These are phyloP conservation scores for Dothistroma septosporum DNA, from an alignment of 2,329 filamentous ascomycete genomes.

Conservation along the genomic window DNA sequence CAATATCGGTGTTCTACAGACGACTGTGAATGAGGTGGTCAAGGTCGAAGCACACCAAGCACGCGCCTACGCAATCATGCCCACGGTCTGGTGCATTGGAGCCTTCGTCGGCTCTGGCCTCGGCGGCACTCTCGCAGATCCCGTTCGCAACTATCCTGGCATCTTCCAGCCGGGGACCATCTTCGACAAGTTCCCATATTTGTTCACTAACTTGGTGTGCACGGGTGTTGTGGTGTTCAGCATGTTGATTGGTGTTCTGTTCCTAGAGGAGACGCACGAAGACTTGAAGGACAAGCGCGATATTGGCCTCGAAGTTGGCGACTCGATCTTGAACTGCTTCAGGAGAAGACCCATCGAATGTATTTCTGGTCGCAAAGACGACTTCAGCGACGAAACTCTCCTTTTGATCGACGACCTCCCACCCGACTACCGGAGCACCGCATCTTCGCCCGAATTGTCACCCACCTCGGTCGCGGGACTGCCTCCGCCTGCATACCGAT, in stretches of 20 bases:
- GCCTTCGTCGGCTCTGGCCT: slow-evolving; percentile 91
- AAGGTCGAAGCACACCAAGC: slow-evolving; percentile 91
- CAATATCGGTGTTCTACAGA: slow-evolving; percentile 93
- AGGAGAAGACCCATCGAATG: slow-evolving; percentile 23
- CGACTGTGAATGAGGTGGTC: slow-evolving; percentile 89
- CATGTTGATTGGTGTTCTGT: slow-evolving; percentile 73
- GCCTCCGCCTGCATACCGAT: slow-evolving; percentile 33
- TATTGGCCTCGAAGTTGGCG: slow-evolving; percentile 69
- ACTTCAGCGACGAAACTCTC: slow-evolving; percentile 55
- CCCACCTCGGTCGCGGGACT: slow-evolving; percentile 25
- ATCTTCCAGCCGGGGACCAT: slow-evolving; percentile 69
- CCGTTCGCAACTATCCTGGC: slow-evolving; percentile 74
- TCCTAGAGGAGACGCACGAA: slow-evolving; percentile 89
- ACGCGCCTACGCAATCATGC: slow-evolving; percentile 95
- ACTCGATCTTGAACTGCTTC: slow-evolving; percentile 54
- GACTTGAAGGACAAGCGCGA: slow-evolving; percentile 74
- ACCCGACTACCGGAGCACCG: slow-evolving; percentile 63
- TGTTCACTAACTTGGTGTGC: slow-evolving; percentile 89
- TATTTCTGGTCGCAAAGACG: slow-evolving; percentile 39
- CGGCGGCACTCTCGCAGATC: slow-evolving; percentile 82
- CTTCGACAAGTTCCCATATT: slow-evolving; percentile 83
- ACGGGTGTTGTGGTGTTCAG: slow-evolving; percentile 71
- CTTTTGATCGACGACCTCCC: slow-evolving; percentile 62
- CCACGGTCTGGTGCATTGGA: slow-evolving; percentile 95
- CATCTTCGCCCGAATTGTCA: slow-evolving; percentile 50